Conservation (phyloP, 2,329 filamentous ascomycete species). For the Cercospora canescens region DNA sequence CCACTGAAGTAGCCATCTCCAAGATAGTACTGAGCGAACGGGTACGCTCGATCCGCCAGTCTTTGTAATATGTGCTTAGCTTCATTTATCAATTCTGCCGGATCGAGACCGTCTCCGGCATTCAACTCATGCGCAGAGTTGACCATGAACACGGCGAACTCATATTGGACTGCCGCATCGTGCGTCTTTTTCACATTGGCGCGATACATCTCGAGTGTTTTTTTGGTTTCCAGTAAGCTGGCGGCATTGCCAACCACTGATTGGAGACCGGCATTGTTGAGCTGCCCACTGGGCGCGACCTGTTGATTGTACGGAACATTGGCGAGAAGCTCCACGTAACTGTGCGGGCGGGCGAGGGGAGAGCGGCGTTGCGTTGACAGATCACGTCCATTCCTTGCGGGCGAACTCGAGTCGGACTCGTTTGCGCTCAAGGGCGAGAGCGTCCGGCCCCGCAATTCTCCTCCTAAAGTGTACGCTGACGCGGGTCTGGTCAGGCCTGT, state of each 20-base stretch:
- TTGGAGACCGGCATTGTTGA: constrained; percentile 81
- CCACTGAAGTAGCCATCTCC: constrained; percentile 93
- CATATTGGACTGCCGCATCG: constrained; percentile 86
- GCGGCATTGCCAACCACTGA: constrained; percentile 83
- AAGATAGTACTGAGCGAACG: constrained; percentile 97
- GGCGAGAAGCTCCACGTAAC: constrained; percentile 63
- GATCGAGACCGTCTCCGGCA: constrained; percentile 40
- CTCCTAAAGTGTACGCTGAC: constrained; percentile 74
- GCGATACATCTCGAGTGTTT: constrained; percentile 97
- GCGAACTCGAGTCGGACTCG: constrained; percentile 40
- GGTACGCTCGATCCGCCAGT: constrained; percentile 83
- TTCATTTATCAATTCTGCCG: constrained; percentile 73
- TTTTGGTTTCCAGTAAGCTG: constrained; percentile 83
- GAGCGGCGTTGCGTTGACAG: constrained; percentile 55
- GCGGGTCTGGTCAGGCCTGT: constrained; percentile 56
- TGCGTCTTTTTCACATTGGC: constrained; percentile 97
- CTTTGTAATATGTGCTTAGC: constrained; percentile 86
- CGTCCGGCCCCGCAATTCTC: constrained; percentile 67
- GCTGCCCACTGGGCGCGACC: constrained; percentile 59
- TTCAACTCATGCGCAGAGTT: constrained; percentile 79
- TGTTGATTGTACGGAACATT: constrained; percentile 77
- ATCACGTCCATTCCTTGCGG: constrained; percentile 47
- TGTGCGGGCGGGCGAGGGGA: constrained; percentile 58
- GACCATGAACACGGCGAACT: constrained; percentile 93
- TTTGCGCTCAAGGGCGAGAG: constrained; percentile 53